Percentiles rank a stretch among this genome's conserved stretches.
Conservation (phyloP, 2,329 filamentous ascomycete species). For the Ilyonectria destructans region DNA sequence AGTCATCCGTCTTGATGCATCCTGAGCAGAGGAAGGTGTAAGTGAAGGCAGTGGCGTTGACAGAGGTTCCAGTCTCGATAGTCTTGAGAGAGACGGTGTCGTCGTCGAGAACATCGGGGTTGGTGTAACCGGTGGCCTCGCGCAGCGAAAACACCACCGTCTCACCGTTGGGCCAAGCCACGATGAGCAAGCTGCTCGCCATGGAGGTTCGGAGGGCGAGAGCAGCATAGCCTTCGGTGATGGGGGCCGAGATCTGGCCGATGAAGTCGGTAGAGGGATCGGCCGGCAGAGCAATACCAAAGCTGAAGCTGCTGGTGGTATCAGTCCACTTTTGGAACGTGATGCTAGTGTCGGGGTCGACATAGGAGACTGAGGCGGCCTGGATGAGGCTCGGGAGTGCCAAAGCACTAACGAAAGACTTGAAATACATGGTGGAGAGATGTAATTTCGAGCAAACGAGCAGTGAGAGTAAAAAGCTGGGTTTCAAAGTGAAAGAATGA, state of each 20-base stretch:
- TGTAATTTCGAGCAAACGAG: background rate
- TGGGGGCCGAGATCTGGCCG: slow-evolving; percentile 68
- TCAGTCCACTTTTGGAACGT: slow-evolving; percentile 68
- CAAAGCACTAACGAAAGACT: slow-evolving; percentile 39
- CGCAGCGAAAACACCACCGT: slow-evolving; percentile 72
- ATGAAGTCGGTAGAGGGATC: slow-evolving; percentile 72
- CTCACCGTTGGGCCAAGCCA: slow-evolving; percentile 70
- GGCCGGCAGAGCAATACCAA: slow-evolving; percentile 69
- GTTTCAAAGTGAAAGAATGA: slow-evolving; percentile 10
- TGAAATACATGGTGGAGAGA: slow-evolving; percentile 37
- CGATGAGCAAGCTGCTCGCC: slow-evolving; percentile 71
- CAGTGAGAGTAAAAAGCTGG: slow-evolving; percentile 1
- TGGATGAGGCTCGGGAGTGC: slow-evolving; percentile 32
- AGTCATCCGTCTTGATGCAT: slow-evolving; percentile 67
- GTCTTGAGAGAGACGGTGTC: slow-evolving; percentile 66
- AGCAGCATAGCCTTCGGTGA: slow-evolving; percentile 66
- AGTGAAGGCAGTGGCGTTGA: slow-evolving; percentile 73
- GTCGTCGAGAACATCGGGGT: slow-evolving; percentile 73
- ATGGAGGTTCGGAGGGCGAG: slow-evolving; percentile 71
- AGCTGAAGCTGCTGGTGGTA: slow-evolving; percentile 62
- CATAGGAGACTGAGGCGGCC: slow-evolving; percentile 52
- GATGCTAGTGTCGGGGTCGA: slow-evolving; percentile 67
- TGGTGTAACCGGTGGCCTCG: slow-evolving; percentile 72
- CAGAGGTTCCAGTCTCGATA: slow-evolving; percentile 71
- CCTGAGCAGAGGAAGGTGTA: slow-evolving; percentile 77